Base-by-base conservation (phyloP, 1,139 yeast genomes). In the Blastobotrys persicus region DNA sequence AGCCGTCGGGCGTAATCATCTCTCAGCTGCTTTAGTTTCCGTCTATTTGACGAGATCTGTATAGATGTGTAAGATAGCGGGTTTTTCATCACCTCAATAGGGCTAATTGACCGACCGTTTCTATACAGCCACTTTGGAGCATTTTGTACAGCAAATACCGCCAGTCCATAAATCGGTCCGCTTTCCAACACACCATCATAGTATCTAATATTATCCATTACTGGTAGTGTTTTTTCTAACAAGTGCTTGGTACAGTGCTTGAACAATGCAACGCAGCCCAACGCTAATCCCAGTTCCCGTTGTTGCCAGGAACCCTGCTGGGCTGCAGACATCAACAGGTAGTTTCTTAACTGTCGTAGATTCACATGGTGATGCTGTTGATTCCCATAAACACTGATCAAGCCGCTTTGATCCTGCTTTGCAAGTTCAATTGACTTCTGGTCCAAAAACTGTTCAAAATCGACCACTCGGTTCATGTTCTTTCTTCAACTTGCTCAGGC, bases 161-260 rank as follows among this genome's bases (percentile, higher is more conserved):
- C 48, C 45, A 64, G 47, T 14, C 67, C 57, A 11, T 59, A 54
- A 18, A 54, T 54, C 9, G 28, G 3, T 57, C 56, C 43, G 40
- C 45, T 46, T 13, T 54, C 54, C 17, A 62, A 47, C 5, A 67
- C 60, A 9, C 57, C 55, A 43, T 66, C 66, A 71, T 72, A 68
- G 52, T 68, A 68, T 40, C 57, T 50, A 28, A 66, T 51, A 45
- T 67, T 68, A 19, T 58, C 56, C 2, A 67, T 53, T 3, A 67
- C 52, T 2, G 71, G 70, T 28, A 66, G 55, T 1, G 71, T 62
- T 44, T 64, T 61, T 13, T 56, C 48, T 37, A 67, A 56, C 45
- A 68, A 54, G 16, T 56, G 53, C 19, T 59, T 53, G 26, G 65
- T 13, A 12, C 41, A 37, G 19, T 37, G 41, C 41, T 13, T 7